Evolutionary conservation across 805 yeast species (phyloP).

Genomic region (Starmerella etchellsii): DNA sequence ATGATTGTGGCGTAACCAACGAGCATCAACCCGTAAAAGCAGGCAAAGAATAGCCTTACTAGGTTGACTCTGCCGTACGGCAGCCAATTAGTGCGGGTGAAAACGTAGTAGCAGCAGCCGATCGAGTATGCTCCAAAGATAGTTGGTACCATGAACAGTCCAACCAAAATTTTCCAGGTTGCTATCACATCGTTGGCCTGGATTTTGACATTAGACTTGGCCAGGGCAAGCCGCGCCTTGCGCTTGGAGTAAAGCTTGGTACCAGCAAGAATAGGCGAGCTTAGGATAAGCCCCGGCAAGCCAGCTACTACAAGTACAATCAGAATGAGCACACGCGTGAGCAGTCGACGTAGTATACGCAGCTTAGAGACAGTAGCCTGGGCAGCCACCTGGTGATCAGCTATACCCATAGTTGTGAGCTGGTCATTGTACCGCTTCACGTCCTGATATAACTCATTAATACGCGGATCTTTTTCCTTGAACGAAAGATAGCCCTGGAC

Average conservation of each 20-base stretch:
- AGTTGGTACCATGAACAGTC: conserved; percentile 79
- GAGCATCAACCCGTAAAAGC: conserved; percentile 23
- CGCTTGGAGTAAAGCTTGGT: conserved; percentile 60
- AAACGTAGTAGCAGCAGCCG: conserved; percentile 29
- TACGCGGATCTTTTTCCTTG: conserved; percentile 49
- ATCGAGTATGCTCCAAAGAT: conserved; percentile 68
- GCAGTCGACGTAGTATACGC: conserved; percentile 34
- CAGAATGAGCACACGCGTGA: conserved; percentile 37
- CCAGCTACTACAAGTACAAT: conserved; percentile 44
- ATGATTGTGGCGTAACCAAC: conserved; percentile 77
- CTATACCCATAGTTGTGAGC: conserved; percentile 49
- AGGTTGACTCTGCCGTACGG: conserved; percentile 16
- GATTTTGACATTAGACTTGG: conserved; percentile 77
- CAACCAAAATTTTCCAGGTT: conserved; percentile 88
- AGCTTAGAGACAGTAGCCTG: conserved; percentile 36
- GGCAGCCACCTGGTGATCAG: conserved; percentile 59
- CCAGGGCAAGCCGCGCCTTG: conserved; percentile 69
- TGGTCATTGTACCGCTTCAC: conserved; percentile 59
- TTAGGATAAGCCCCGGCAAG: conserved; percentile 77
- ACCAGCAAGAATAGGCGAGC: conserved; percentile 75
- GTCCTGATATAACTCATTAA: conserved; percentile 46
- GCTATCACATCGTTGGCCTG: conserved; percentile 90
- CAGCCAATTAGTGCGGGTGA: conserved; percentile 24
- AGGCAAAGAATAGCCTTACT: conserved; percentile 2
- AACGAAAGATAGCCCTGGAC: conserved; percentile 68